Percentiles rank a stretch among this genome's conserved stretches.
Conservation (phyloP, 768 basidiomycete genomes). For the Cystofilobasidium ferigula region DNA sequence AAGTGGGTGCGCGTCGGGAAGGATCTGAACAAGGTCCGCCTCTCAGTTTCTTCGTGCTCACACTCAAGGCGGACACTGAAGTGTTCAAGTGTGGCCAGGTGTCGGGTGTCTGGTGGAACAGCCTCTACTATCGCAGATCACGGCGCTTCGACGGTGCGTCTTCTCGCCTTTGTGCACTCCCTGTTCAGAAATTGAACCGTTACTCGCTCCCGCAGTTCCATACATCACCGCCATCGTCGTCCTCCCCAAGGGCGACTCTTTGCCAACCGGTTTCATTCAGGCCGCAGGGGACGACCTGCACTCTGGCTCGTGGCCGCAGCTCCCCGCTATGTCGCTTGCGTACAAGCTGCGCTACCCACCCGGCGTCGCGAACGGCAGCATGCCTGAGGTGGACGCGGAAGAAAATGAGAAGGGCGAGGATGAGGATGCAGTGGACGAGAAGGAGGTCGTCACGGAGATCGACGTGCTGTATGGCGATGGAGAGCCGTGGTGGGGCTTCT, state of each 20-base stretch:
- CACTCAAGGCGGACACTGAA: no score
- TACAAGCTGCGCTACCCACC: constrained; percentile 12
- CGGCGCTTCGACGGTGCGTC: constrained; percentile 23
- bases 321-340: constrained; percentile 5
- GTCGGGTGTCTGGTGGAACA: constrained; percentile 51
- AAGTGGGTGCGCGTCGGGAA: constrained; percentile 82
- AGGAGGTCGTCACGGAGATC: constrained; percentile 72
- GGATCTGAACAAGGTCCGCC: constrained; percentile 51
- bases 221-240: constrained; percentile 64
- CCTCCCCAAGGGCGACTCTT: constrained; percentile 34
- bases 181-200: neutral
- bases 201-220: constrained; percentile 47
- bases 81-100: constrained; percentile 30
- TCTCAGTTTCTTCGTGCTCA: neutral
- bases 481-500: neutral
- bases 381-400: neutral
- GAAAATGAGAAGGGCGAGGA: neutral
- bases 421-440: constrained; percentile 29
- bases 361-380: no score
- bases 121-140: constrained; percentile 76
- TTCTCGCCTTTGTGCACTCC: no score
- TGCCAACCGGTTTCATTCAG: neutral
- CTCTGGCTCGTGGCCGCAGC: constrained; percentile 14
- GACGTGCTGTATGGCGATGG: constrained; percentile 81
- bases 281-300: constrained; percentile 16